phyloP scores from a whole-genome alignment of 352 stramenopile genomes.

The Globisporangium viniferum region DNA sequence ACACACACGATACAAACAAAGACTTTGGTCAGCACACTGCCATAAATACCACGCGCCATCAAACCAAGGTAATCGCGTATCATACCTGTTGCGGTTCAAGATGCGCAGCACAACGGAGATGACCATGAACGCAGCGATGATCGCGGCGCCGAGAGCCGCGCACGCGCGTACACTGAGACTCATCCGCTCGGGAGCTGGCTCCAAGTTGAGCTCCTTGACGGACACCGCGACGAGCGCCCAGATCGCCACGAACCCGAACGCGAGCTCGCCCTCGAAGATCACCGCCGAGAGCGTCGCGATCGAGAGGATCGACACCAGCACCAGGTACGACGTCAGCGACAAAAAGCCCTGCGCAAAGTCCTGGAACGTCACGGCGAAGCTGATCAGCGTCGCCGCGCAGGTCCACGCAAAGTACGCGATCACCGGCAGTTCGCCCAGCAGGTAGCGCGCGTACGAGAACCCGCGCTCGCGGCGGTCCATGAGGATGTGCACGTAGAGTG shows the following conservation, averaged over 20 bases:
- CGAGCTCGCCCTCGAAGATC: slow-evolving; percentile 54
- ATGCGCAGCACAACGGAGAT: slow-evolving; percentile 40
- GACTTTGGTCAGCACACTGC: not conserved
- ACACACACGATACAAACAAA: not conserved
- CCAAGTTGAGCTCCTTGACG: slow-evolving; percentile 47
- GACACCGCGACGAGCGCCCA: slow-evolving; percentile 62
- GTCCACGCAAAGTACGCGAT: slow-evolving; percentile 77
- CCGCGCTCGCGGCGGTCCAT: slow-evolving; percentile 32
- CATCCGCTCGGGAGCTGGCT: slow-evolving; percentile 36
- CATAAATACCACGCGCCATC: not conserved
- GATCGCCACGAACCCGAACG: slow-evolving; percentile 58
- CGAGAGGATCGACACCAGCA: slow-evolving; percentile 49
- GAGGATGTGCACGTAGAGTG: slow-evolving; percentile 57
- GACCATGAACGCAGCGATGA: slow-evolving; percentile 59
- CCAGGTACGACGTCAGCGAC: slow-evolving; percentile 53
- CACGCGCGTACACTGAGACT: slow-evolving; percentile 63
- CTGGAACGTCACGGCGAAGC: slow-evolving; percentile 57
- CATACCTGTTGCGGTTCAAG: slow-evolving; percentile 30
- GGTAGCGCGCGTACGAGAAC: slow-evolving; percentile 46
- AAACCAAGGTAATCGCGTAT: not conserved
- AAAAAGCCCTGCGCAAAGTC: slow-evolving; percentile 43
- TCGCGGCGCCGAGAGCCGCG: slow-evolving; percentile 50
- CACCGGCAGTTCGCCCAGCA: slow-evolving; percentile 59
- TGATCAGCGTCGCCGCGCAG: slow-evolving; percentile 66
- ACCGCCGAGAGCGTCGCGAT: slow-evolving; percentile 54